Percentiles rank a stretch among this genome's conserved stretches.
phyloP scores from a whole-genome alignment of 768 basidiomycete genomes.

The Plicaturopsis crispa region DNA sequence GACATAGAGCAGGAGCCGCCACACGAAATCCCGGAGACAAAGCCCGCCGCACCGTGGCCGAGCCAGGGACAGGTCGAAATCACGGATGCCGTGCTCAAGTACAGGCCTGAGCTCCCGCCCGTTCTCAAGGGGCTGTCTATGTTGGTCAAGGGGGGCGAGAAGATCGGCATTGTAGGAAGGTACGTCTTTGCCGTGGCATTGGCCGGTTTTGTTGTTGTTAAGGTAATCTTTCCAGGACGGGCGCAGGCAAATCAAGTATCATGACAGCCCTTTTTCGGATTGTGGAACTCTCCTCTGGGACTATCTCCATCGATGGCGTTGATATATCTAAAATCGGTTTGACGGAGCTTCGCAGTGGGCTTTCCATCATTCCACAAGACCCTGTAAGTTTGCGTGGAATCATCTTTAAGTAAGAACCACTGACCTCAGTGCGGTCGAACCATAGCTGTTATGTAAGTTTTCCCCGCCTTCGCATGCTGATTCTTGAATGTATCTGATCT shows the following conservation, averaged over 20 bases:
- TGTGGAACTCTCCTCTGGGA: conserved; percentile 72
- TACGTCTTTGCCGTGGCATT: conserved; percentile 6
- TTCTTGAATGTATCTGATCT: too few species aligned
- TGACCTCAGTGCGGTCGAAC: conserved; percentile 5
- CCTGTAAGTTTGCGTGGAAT: conserved; percentile 36
- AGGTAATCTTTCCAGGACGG: conserved; percentile 42
- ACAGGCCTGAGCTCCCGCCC: conserved; percentile 81
- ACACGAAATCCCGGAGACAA: conserved; percentile 52
- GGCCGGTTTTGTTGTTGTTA: conserved; percentile 1
- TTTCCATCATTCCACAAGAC: conserved; percentile 85
- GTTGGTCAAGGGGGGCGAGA: conserved; percentile 68
- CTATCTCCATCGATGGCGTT: conserved; percentile 74
- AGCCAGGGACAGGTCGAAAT: conserved; percentile 64
- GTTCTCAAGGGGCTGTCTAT: conserved; percentile 82
- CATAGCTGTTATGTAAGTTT: conserved; percentile 40
- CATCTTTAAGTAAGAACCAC: conserved; percentile 7
- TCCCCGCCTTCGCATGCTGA: not conserved
- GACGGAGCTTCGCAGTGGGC: conserved; percentile 53
- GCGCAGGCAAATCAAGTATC: conserved; percentile 85
- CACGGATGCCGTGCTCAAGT: conserved; percentile 68
- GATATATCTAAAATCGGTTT: conserved; percentile 81
- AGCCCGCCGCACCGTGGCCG: conserved; percentile 68
- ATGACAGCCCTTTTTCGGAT: conserved; percentile 85
- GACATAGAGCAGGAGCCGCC: conserved; percentile 79
- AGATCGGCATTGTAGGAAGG: conserved; percentile 85